Conservation (phyloP, 371 early-diverging fungal species). For the Quaeritorhiza haematococci region DNA sequence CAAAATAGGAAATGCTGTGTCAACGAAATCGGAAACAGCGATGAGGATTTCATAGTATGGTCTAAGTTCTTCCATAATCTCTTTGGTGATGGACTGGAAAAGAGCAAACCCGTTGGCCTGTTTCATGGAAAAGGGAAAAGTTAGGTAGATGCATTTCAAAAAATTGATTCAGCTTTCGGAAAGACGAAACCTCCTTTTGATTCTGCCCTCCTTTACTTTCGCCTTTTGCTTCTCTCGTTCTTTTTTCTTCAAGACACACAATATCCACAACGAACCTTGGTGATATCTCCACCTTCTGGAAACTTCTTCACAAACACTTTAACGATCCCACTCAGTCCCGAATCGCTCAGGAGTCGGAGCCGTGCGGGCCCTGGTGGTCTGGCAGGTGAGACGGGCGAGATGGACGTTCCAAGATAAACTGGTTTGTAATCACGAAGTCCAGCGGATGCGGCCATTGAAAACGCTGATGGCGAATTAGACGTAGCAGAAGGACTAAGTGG, state of each 20-base stretch:
- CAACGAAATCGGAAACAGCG: slow-evolving; percentile 14
- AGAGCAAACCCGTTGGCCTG: slow-evolving; percentile 2
- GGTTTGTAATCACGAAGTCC: too few relatives aligned
- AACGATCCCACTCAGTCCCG: slow-evolving; percentile 8
- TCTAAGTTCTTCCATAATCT: slow-evolving; percentile 14
- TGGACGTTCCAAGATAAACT: too few relatives aligned
- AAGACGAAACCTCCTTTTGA: background rate
- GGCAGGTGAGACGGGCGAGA: too few relatives aligned
- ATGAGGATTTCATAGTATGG: slow-evolving; percentile 19
- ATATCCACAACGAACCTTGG: slow-evolving; percentile 12
- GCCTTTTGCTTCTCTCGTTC: background rate
- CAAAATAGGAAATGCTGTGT: slow-evolving; percentile 9
- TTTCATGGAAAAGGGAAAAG: background rate
- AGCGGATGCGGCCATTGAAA: too few relatives aligned
- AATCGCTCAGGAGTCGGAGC: slow-evolving; percentile 14
- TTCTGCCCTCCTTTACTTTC: background rate
- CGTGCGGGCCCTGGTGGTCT: too few relatives aligned
- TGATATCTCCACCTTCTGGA: slow-evolving; percentile 19
- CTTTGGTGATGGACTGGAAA: slow-evolving; percentile 8
- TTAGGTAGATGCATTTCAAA: background rate
- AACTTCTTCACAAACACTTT: slow-evolving; percentile 28
- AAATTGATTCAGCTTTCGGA: background rate
- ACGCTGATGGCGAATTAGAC: too few relatives aligned
- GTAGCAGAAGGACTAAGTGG: too few relatives aligned
- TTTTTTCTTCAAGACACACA: background rate